phyloP scores from a whole-genome alignment of 495 filamentous ascomycete genomes.

The Aeminium ludgeri region DNA sequence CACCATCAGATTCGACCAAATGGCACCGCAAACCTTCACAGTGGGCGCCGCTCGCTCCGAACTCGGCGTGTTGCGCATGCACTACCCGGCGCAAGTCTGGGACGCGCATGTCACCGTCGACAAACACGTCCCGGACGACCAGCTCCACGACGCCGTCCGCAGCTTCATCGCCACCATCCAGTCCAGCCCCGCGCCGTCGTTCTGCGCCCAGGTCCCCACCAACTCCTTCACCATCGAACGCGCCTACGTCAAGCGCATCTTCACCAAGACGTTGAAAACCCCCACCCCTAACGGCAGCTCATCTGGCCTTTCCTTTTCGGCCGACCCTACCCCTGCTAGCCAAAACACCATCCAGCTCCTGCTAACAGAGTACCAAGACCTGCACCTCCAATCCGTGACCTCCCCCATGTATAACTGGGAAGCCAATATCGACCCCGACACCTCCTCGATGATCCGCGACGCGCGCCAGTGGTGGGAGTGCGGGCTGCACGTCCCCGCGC shows the following conservation, averaged over 20 bases:
- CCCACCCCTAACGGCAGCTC: too few species aligned
- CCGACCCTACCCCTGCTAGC: too few species aligned
- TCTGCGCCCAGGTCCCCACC: not conserved
- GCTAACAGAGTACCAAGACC: too few species aligned
- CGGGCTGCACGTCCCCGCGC: too few species aligned
- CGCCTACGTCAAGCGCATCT: conserved; percentile 2
- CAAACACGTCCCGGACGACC: not conserved
- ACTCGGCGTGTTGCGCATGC: conserved; percentile 24
- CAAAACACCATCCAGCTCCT: too few species aligned
- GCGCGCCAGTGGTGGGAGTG: too few species aligned
- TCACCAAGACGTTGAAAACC: conserved; percentile 4
- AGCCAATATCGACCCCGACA: too few species aligned
- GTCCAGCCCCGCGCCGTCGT: not conserved
- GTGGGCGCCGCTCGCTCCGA: not conserved
- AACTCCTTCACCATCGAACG: not conserved
- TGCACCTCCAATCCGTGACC: too few species aligned
- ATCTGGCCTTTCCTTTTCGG: too few species aligned
- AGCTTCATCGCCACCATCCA: not conserved
- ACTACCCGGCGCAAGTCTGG: conserved; percentile 31
- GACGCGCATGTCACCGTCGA: conserved; percentile 27
- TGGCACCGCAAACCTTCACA: not conserved
- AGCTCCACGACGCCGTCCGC: not conserved
- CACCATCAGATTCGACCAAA: not conserved
- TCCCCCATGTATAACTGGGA: too few species aligned
- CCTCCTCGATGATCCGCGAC: too few species aligned